Conservation (phyloP, 805 yeast species). For the Candida piceae region DNA sequence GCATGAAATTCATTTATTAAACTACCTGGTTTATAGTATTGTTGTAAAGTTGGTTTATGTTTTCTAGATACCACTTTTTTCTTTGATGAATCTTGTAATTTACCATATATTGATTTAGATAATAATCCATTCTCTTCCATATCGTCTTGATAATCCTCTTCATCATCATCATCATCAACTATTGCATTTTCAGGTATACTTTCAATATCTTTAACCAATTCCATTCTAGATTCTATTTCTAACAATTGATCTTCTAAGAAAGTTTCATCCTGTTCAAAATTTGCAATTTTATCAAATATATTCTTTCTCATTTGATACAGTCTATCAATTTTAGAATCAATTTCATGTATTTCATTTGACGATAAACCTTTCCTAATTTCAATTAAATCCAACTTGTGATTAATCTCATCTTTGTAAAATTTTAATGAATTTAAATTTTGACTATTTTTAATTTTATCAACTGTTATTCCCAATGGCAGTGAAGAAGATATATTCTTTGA, state of each 20-base stretch:
- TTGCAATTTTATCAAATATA: conserved; percentile 55
- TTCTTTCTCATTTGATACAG: conserved; percentile 46
- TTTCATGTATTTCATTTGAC: conserved; percentile 57
- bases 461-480: conserved; percentile 36
- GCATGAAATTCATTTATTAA: conserved; percentile 45
- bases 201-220: conserved; percentile 37
- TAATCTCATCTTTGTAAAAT: conserved; percentile 35
- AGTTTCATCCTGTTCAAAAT: conserved; percentile 57
- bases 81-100: conserved; percentile 32
- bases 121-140: conserved; percentile 28
- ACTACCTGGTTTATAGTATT: conserved; percentile 56
- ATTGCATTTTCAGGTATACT: conserved; percentile 10
- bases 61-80: conserved; percentile 32
- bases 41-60: conserved; percentile 59
- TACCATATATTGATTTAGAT: conserved; percentile 41
- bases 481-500: too few relatives aligned
- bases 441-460: conserved; percentile 37
- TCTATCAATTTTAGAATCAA: conserved; percentile 52
- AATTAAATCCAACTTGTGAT: conserved; percentile 45
- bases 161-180: conserved; percentile 14
- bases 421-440: conserved; percentile 37
- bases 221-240: conserved; percentile 40
- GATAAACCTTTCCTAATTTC: conserved; percentile 63
- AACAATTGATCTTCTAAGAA: conserved; percentile 44
- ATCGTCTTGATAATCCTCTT: neutral